phyloP scores from a whole-genome alignment of 441 rosid species.

The Aquilaria agallochum region DNA sequence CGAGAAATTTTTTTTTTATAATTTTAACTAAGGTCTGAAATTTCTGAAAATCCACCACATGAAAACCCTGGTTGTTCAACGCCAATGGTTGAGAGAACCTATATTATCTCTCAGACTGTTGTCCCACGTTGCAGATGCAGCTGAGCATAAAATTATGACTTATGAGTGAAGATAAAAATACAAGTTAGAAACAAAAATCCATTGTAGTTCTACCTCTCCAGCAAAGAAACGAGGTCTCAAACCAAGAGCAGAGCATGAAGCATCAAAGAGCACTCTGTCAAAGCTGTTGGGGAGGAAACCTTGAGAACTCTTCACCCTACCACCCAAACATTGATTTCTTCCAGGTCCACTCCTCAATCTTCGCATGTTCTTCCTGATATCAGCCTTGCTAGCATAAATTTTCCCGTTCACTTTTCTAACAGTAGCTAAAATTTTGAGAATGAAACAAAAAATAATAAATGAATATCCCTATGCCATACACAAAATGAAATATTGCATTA shows the following conservation, averaged over 20 bases:
- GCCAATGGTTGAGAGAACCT: too few relatives aligned
- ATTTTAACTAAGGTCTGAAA: too few relatives aligned
- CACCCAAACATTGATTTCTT: slow-evolving; percentile 77
- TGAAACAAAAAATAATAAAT: slow-evolving; percentile 6
- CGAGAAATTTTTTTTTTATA: too few relatives aligned
- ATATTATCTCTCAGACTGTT: too few relatives aligned
- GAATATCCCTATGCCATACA: too few relatives aligned
- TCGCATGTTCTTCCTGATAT: slow-evolving; percentile 57
- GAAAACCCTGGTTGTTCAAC: too few relatives aligned
- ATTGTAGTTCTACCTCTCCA: slow-evolving; percentile 55
- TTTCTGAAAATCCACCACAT: too few relatives aligned
- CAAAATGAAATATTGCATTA: too few relatives aligned
- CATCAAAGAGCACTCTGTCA: slow-evolving; percentile 92
- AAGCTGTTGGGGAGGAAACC: slow-evolving; percentile 84
- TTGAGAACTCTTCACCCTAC: slow-evolving; percentile 70
- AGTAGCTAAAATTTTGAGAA: slow-evolving; percentile 45
- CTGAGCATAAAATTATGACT: too few relatives aligned
- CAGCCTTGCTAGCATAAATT: slow-evolving; percentile 59
- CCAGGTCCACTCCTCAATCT: slow-evolving; percentile 91
- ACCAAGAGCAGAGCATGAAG: slow-evolving; percentile 99
- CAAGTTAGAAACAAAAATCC: not conserved
- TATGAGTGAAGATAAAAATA: too few relatives aligned
- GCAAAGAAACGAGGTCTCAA: slow-evolving; percentile 90
- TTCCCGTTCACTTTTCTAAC: slow-evolving; percentile 48
- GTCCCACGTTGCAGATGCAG: too few relatives aligned